These are phyloP conservation scores for Dioscorea cayenensis DNA, from an alignment of 116 monocot genomes.

Conservation along the genomic window DNA sequence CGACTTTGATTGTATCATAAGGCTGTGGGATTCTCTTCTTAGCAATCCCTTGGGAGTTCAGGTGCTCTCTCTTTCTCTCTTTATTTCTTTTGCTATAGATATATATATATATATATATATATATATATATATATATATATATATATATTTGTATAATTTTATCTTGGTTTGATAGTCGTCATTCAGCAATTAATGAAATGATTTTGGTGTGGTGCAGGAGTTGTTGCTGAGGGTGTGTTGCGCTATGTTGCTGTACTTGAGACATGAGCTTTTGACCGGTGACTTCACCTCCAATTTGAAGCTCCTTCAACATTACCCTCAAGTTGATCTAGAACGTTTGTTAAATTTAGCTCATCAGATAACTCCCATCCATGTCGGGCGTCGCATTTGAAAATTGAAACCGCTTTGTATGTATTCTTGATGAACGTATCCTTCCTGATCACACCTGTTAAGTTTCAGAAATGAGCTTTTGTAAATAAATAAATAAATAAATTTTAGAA, in stretches of 20 bases:
- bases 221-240: conserved; percentile 44
- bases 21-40: conserved; percentile 46
- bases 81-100: no score
- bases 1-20: conserved; percentile 17
- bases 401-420: no score
- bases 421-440: no score
- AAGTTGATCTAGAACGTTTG: conserved; percentile 17
- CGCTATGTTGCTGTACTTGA: conserved; percentile 33
- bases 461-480: no score
- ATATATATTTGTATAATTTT: no score
- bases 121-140: no score
- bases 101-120: no score
- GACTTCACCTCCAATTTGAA: conserved; percentile 37
- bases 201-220: conserved; percentile 19
- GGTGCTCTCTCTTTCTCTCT: conserved; percentile 1
- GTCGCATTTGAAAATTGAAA: no score
- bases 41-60: conserved; percentile 30
- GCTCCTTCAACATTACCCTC: conserved; percentile 49
- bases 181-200: background rate
- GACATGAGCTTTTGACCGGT: conserved; percentile 19
- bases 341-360: conserved; percentile 24
- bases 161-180: no score
- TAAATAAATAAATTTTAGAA: no score
- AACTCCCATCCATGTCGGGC: background rate
- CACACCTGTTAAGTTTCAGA: no score